Conservation (phyloP, 495 filamentous ascomycete species). For the Xanthoparmelia taractica region DNA sequence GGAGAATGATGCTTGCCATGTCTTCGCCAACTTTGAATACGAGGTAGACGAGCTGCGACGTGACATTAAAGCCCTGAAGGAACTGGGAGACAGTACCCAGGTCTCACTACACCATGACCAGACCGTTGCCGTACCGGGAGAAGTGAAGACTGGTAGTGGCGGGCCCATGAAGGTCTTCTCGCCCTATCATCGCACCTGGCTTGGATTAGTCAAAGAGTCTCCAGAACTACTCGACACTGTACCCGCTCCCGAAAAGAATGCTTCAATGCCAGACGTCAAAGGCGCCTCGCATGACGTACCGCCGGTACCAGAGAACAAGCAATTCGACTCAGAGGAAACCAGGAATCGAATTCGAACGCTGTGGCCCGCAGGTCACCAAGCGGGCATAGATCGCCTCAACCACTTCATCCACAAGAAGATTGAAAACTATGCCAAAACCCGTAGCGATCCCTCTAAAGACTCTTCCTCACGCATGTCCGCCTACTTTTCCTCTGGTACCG, state of each 20-base stretch:
- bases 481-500: slow-evolving; percentile 39
- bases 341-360: slow-evolving; percentile 32
- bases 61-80: slow-evolving; percentile 33
- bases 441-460: slow-evolving; percentile 34
- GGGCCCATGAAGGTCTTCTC: slow-evolving; percentile 41
- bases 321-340: slow-evolving; percentile 33
- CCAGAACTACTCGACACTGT: slow-evolving; percentile 31
- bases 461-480: slow-evolving; percentile 34
- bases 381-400: slow-evolving; percentile 34
- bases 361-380: slow-evolving; percentile 39
- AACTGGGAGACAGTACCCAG: slow-evolving; percentile 25
- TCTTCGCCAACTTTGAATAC: slow-evolving; percentile 68
- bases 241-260: slow-evolving; percentile 30
- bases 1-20: slow-evolving; percentile 39
- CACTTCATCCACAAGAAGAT: slow-evolving; percentile 34
- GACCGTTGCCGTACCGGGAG: slow-evolving; percentile 35
- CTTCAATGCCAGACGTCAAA: slow-evolving; percentile 22
- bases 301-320: slow-evolving; percentile 31
- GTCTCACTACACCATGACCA: slow-evolving; percentile 35
- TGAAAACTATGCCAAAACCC: slow-evolving; percentile 32
- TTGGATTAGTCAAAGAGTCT: slow-evolving; percentile 28
- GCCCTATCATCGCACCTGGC: slow-evolving; percentile 37
- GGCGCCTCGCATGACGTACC: slow-evolving; percentile 29
- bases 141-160: slow-evolving; percentile 28
- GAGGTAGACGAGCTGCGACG: slow-evolving; percentile 66